phyloP scores from a whole-genome alignment of 1,284 basidiomycete genomes.

The Porodaedalea pini region DNA sequence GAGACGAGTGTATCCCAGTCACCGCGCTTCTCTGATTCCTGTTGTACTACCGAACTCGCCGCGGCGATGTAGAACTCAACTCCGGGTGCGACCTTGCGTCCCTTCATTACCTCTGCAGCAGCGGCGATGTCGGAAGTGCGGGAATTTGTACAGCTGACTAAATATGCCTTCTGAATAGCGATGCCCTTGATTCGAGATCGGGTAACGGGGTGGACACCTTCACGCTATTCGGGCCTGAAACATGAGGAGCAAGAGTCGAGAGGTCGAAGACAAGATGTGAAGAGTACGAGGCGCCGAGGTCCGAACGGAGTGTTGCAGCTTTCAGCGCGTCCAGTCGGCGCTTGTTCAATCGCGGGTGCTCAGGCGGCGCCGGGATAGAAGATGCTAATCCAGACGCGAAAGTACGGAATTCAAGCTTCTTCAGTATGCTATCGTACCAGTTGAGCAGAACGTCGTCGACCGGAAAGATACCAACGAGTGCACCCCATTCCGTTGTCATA shows the following conservation, averaged over 20 bases:
- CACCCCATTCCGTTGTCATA: conserved; percentile 99
- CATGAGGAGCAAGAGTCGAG: conserved; percentile 90
- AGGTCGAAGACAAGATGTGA: conserved; percentile 92
- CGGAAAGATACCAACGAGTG: conserved; percentile 93
- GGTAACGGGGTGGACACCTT: conserved; percentile 93
- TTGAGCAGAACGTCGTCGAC: conserved; percentile 79
- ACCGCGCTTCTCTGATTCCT: conserved; percentile 81
- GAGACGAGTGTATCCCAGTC: conserved; percentile 87
- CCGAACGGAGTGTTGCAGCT: conserved; percentile 58
- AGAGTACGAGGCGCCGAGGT: conserved; percentile 79
- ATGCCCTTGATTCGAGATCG: conserved; percentile 72
- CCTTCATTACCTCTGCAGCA: conserved; percentile 85
- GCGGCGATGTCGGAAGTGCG: conserved; percentile 93
- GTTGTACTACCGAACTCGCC: conserved; percentile 88
- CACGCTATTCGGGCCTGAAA: conserved; percentile 97
- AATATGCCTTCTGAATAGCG: conserved; percentile 94
- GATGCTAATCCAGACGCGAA: conserved; percentile 55
- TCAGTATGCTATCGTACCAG: conserved; percentile 86
- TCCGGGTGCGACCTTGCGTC: conserved; percentile 80
- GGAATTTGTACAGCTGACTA: conserved; percentile 98
- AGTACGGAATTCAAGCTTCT: conserved; percentile 75
- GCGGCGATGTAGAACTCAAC: conserved; percentile 99
- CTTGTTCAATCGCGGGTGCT: conserved; percentile 87
- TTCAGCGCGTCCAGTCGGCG: conserved; percentile 68
- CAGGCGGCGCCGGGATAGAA: conserved; percentile 65